Conservation (phyloP, 2,329 filamentous ascomycete species). For the Clarireedia paspali region DNA sequence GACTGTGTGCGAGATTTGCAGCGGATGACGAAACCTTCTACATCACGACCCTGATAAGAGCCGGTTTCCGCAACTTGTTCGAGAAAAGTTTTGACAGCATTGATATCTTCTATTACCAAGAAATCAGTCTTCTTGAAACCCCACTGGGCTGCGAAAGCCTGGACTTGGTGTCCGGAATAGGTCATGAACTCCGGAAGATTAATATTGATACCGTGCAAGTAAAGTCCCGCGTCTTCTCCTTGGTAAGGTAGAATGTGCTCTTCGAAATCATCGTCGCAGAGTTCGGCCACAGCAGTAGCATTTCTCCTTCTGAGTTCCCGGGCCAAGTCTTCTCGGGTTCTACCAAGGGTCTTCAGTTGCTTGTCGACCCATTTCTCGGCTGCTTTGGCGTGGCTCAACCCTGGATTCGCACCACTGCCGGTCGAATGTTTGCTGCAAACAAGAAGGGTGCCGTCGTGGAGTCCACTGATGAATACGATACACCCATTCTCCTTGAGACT, state of each 20-base stretch:
- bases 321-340: conserved; percentile 71
- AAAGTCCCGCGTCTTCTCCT: conserved; percentile 76
- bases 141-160: conserved; percentile 85
- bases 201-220: conserved; percentile 92
- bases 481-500: conserved; percentile 99
- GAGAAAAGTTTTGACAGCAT: conserved; percentile 70
- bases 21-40: conserved; percentile 93
- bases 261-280: conserved; percentile 94
- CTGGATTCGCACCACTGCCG: conserved; percentile 55
- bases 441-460: conserved; percentile 81
- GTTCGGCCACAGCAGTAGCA: conserved; percentile 87
- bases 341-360: conserved; percentile 72
- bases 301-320: conserved; percentile 70
- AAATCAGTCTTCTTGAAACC: conserved; percentile 87
- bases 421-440: conserved; percentile 99
- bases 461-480: conserved; percentile 91
- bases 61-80: conserved; percentile 82
- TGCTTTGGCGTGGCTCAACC: conserved; percentile 73
- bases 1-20: conserved; percentile 58
- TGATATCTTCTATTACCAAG: conserved; percentile 66
- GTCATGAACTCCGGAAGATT: conserved; percentile 91
- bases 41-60: conserved; percentile 81
- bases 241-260: conserved; percentile 92
- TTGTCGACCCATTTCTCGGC: conserved; percentile 76
- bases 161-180: conserved; percentile 74